Conservation (phyloP, 2,329 filamentous ascomycete genomes). For the Chlorencoelia australis region DNA sequence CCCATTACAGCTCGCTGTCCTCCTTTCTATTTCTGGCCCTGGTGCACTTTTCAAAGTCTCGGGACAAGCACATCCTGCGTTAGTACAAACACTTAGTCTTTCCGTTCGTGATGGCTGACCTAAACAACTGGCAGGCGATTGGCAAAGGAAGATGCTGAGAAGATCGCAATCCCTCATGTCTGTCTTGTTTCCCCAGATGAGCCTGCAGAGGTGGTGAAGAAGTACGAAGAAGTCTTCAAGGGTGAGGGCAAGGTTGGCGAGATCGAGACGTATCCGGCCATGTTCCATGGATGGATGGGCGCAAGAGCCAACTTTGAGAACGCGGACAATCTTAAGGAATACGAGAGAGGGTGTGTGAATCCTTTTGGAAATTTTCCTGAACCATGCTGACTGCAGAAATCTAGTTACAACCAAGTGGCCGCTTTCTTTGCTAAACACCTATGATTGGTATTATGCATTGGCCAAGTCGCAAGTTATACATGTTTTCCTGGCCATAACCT, state of each 20-base stretch:
- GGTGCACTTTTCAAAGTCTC: slow-evolving; percentile 15
- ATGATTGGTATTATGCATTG: too few relatives aligned
- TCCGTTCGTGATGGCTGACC: background rate
- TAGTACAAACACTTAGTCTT: background rate
- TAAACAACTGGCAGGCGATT: slow-evolving; percentile 8
- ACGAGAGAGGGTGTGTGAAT: slow-evolving; percentile 16
- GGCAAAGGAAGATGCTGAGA: slow-evolving; percentile 31
- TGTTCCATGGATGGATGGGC: slow-evolving; percentile 31
- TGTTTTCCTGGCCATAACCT: too few relatives aligned
- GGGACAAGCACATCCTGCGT: slow-evolving; percentile 21
- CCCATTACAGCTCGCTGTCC: slow-evolving; percentile 12
- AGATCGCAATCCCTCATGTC: slow-evolving; percentile 37
- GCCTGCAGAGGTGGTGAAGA: slow-evolving; percentile 30
- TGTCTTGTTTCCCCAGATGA: slow-evolving; percentile 41
- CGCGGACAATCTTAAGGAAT: slow-evolving; percentile 36
- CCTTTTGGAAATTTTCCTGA: too few relatives aligned
- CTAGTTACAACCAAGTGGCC: too few relatives aligned
- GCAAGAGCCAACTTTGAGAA: slow-evolving; percentile 38
- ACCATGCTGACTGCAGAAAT: too few relatives aligned
- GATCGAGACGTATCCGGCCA: slow-evolving; percentile 13
- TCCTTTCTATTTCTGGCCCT: slow-evolving; percentile 7
- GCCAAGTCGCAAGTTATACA: too few relatives aligned
- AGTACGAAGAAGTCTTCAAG: slow-evolving; percentile 33
- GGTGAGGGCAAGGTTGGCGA: slow-evolving; percentile 30
- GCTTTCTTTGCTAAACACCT: too few relatives aligned